Percentiles rank a stretch among this genome's conserved stretches.
phyloP scores from a whole-genome alignment of 2,329 filamentous ascomycete genomes.

The Sporothrix brunneoviolacea region DNA sequence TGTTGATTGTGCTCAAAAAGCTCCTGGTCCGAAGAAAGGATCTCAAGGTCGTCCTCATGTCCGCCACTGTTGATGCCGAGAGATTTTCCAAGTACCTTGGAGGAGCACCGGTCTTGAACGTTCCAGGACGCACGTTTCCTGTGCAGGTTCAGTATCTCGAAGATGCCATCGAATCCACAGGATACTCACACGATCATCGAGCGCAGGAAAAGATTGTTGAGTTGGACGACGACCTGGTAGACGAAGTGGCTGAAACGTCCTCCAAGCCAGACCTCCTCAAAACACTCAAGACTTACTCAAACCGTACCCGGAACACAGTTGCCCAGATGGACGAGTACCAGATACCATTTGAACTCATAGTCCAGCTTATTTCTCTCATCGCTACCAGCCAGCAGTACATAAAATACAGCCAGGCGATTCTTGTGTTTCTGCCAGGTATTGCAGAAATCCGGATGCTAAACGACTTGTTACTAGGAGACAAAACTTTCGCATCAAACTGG shows the following conservation, averaged over 20 bases:
- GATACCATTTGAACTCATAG: slow-evolving; percentile 82
- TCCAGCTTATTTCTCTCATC: slow-evolving; percentile 70
- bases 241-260: slow-evolving; percentile 45
- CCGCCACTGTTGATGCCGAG: slow-evolving; percentile 88
- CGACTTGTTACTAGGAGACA: slow-evolving; percentile 73
- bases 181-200: slow-evolving; percentile 55
- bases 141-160: slow-evolving; percentile 84
- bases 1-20: slow-evolving; percentile 84
- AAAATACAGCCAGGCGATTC: slow-evolving; percentile 76
- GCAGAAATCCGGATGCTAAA: slow-evolving; percentile 87
- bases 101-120: slow-evolving; percentile 77
- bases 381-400: slow-evolving; percentile 60
- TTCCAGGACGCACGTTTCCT: slow-evolving; percentile 89
- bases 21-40: slow-evolving; percentile 70
- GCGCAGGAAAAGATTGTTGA: slow-evolving; percentile 49
- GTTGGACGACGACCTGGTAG: slow-evolving; percentile 55
- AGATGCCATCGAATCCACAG: slow-evolving; percentile 83
- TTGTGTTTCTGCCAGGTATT: slow-evolving; percentile 93
- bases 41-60: slow-evolving; percentile 93
- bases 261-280: slow-evolving; percentile 53
- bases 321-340: slow-evolving; percentile 80
- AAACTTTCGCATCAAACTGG: slow-evolving; percentile 70
- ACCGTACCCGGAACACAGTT: slow-evolving; percentile 67
- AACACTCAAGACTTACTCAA: slow-evolving; percentile 66
- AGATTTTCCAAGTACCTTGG: slow-evolving; percentile 85